Evolutionary conservation across 2,329 filamentous ascomycete species (phyloP).

Genomic region (Scedosporium minutisporum): DNA sequence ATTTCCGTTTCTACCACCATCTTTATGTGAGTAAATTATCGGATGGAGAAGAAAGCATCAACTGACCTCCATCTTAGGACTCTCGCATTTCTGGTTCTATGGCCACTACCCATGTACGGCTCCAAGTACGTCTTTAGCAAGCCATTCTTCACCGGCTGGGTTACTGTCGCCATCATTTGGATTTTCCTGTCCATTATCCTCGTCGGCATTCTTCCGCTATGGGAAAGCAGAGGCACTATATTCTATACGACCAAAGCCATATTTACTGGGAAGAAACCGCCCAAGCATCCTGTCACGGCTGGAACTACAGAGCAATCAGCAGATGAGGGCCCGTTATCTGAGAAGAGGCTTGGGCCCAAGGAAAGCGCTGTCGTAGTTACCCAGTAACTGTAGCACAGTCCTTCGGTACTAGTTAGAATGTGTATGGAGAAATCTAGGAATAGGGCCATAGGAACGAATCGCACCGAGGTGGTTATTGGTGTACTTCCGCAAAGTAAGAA

Average conservation of each 20-base stretch:
- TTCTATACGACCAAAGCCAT: constrained; percentile 28
- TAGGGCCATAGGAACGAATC: too few species aligned
- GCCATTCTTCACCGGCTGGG: constrained; percentile 75
- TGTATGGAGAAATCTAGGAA: too few species aligned
- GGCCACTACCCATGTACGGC: constrained; percentile 91
- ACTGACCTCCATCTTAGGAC: constrained; percentile 28
- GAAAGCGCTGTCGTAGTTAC: background rate
- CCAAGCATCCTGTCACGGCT: background rate
- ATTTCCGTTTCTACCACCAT: constrained; percentile 28
- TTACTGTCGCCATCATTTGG: constrained; percentile 69
- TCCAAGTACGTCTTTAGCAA: constrained; percentile 71
- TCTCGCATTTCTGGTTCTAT: constrained; percentile 65
- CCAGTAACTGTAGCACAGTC: too few species aligned
- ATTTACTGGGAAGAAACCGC: background rate
- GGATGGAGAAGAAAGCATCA: background rate
- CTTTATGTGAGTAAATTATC: constrained; percentile 33
- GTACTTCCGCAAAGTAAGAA: too few species aligned
- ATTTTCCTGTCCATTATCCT: constrained; percentile 62
- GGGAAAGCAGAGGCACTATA: constrained; percentile 64
- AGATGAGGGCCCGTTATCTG: background rate
- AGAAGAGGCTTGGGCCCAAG: background rate
- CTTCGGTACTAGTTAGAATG: too few species aligned
- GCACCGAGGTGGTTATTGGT: too few species aligned
- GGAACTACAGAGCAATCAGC: background rate
- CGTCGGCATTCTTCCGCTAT: constrained; percentile 74